These are phyloP conservation scores for Debaryomyces singareniensis DNA, from an alignment of 1,139 yeast genomes.

Conservation along the genomic window DNA sequence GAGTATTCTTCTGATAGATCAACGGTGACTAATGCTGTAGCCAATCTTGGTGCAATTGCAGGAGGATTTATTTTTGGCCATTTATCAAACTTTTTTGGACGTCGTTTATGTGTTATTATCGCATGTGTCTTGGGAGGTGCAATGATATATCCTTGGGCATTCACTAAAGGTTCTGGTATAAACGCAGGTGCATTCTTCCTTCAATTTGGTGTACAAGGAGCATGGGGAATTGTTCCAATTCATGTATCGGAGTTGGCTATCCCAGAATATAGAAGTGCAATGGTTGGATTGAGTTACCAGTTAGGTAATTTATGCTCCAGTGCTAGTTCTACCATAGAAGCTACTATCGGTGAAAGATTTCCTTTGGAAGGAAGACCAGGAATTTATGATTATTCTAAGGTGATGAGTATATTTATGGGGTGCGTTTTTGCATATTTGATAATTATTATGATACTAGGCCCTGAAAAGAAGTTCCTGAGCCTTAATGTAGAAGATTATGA, in stretches of 20 bases:
- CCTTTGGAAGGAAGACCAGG: constrained; percentile 21
- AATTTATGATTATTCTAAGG: constrained; percentile 49
- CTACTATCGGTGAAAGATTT: constrained; percentile 56
- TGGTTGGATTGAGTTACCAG: constrained; percentile 64
- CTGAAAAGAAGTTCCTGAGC: constrained; percentile 52
- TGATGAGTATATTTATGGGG: constrained; percentile 80
- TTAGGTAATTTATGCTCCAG: constrained; percentile 69
- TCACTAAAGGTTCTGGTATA: constrained; percentile 34
- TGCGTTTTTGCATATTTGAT: constrained; percentile 64
- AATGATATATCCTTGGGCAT: constrained; percentile 60
- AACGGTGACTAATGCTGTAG: constrained; percentile 64
- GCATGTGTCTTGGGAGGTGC: constrained; percentile 59
- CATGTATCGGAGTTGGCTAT: constrained; percentile 59
- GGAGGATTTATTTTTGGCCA: constrained; percentile 67
- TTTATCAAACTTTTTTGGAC: constrained; percentile 51
- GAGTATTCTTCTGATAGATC: constrained; percentile 43
- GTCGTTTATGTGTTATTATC: constrained; percentile 41
- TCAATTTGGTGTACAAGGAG: constrained; percentile 71
- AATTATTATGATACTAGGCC: constrained; percentile 59
- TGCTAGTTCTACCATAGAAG: constrained; percentile 67
- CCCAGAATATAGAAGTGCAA: constrained; percentile 58
- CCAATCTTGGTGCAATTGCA: constrained; percentile 61
- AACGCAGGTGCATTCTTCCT: constrained; percentile 66
- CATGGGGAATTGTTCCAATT: constrained; percentile 72
- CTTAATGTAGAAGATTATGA: not conserved